Evolutionary conservation across 169 alveolate genomes (phyloP).

Genomic region (Cryptosporidium parvum): DNA sequence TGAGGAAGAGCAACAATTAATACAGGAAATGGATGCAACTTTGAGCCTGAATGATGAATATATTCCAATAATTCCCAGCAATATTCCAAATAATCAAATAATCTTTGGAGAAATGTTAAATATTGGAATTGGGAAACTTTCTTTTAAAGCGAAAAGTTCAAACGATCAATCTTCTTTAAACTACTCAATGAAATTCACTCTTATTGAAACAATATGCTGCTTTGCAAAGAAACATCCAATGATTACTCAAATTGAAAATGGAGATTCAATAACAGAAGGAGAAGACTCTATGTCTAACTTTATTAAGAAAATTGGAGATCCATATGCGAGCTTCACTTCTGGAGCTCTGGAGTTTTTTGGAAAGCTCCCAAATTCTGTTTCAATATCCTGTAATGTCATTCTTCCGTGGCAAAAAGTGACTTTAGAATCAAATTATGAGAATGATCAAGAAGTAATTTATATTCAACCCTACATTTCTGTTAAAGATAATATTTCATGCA

Average conservation of each 20-base stretch:
- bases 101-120: constrained; percentile 5
- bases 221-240: constrained; percentile 56
- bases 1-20: constrained; percentile 1
- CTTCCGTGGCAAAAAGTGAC: constrained; percentile 62
- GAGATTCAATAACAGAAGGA: neutral
- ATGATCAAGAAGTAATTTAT: neutral
- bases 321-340: constrained; percentile 34
- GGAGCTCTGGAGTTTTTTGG: constrained; percentile 37
- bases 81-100: neutral
- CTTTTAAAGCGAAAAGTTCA: neutral
- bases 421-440: neutral
- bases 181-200: constrained; percentile 28
- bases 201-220: constrained; percentile 29
- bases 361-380: constrained; percentile 40
- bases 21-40: constrained; percentile 1
- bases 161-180: neutral
- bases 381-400: constrained; percentile 29
- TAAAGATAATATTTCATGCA: constrained; percentile 29
- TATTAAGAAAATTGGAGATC: constrained; percentile 6
- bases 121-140: constrained; percentile 31
- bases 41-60: constrained; percentile 6
- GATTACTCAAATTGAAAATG: constrained; percentile 7
- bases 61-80: neutral
- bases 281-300: constrained; percentile 5
- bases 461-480: constrained; percentile 41